Evolutionary conservation across 495 filamentous ascomycete genomes (phyloP).

Genomic region (Lichenothelia convexa): DNA sequence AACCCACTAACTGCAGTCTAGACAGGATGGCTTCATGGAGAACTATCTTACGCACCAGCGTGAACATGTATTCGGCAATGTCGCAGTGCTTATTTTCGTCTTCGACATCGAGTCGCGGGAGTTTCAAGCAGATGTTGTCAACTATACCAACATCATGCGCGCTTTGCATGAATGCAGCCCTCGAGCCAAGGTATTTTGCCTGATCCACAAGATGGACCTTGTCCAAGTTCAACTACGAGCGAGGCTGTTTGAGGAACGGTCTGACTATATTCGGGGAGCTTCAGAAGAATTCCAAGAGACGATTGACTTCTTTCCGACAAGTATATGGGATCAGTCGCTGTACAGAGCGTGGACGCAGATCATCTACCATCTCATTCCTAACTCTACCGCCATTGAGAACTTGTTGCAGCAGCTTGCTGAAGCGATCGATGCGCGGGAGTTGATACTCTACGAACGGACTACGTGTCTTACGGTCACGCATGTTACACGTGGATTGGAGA

Average conservation of each 20-base stretch:
- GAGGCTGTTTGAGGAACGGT: constrained; percentile 63
- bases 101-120: constrained; percentile 96
- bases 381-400: constrained; percentile 71
- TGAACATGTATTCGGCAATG: constrained; percentile 85
- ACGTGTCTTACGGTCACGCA: constrained; percentile 87
- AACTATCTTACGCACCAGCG: constrained; percentile 90
- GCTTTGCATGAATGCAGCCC: constrained; percentile 74
- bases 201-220: constrained; percentile 99
- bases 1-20: too few species aligned
- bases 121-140: constrained; percentile 75
- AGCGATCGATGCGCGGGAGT: constrained; percentile 77
- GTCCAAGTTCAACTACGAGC: constrained; percentile 62
- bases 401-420: constrained; percentile 62
- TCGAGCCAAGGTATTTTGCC: constrained; percentile 67
- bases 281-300: constrained; percentile 35
- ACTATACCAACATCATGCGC: constrained; percentile 68
- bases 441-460: constrained; percentile 87
- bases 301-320: constrained; percentile 59
- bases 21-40: constrained; percentile 96
- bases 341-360: constrained; percentile 97
- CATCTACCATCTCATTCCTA: constrained; percentile 89
- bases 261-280: constrained; percentile 50
- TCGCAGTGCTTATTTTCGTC: constrained; percentile 95
- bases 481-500: constrained; percentile 53
- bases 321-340: constrained; percentile 96